Conservation (phyloP, 352 stramenopile species). For the Stramenopiles sp. region DNA sequence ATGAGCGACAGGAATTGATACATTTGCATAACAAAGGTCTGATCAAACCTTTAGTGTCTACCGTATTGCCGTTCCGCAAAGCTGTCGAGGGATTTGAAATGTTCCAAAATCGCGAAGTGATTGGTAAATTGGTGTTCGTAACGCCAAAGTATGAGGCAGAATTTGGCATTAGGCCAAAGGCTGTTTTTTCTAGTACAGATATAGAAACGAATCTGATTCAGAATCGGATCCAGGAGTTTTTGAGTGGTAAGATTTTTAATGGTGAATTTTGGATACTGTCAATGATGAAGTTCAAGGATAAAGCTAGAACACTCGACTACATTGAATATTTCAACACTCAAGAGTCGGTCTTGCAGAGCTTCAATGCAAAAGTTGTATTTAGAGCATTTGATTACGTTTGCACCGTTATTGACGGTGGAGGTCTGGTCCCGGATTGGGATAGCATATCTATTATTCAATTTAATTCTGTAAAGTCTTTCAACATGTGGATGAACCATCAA, state of each 20-base stretch:
- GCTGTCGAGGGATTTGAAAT: not conserved
- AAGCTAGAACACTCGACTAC: not conserved
- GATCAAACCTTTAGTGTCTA: not conserved
- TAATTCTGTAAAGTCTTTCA: not conserved
- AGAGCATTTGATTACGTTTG: not conserved
- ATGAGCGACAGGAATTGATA: not conserved
- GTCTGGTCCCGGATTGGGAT: not conserved
- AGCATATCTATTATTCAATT: not conserved
- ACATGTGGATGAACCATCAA: not conserved
- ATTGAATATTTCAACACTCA: not conserved
- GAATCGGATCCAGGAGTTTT: not conserved
- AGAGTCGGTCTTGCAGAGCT: not conserved
- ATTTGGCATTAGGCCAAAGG: not conserved
- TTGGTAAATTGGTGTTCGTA: not conserved
- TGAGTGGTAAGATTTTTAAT: not conserved
- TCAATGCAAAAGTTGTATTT: not conserved
- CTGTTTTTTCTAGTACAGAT: too few species aligned
- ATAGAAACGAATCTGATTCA: not conserved
- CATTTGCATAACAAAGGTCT: not conserved
- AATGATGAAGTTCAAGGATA: not conserved
- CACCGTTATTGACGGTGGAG: not conserved
- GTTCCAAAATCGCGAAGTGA: not conserved
- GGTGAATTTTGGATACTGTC: not conserved
- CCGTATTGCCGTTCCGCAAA: not conserved
- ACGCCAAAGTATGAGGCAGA: not conserved